Conservation (phyloP, 805 yeast species). For the Saccharomycopsis sp. region DNA sequence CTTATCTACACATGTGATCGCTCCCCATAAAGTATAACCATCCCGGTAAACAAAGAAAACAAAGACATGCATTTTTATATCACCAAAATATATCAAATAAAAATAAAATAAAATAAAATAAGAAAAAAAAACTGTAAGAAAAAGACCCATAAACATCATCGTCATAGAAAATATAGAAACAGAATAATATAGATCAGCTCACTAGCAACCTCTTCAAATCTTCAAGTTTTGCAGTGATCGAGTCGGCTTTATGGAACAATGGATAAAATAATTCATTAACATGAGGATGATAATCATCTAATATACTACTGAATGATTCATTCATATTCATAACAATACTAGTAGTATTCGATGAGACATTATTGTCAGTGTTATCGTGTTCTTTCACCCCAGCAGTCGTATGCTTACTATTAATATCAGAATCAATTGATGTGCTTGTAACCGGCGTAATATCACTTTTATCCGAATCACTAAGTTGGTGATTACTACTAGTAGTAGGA, state of each 20-base stretch:
- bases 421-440: background rate
- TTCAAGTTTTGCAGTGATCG: constrained; percentile 15
- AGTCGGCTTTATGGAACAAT: constrained; percentile 18
- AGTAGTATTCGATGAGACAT: background rate
- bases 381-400: background rate
- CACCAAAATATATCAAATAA: no score
- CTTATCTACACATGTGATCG: no score
- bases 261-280: constrained; percentile 16
- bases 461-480: background rate
- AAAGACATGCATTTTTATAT: no score
- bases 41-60: no score
- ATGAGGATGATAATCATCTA: constrained; percentile 20
- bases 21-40: no score
- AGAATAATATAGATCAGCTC: no score
- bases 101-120: no score
- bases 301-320: constrained; percentile 15
- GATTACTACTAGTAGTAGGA: no score
- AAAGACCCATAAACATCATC: no score
- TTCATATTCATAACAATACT: constrained; percentile 1
- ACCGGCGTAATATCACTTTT: background rate
- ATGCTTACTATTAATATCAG: background rate
- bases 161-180: no score
- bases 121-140: no score
- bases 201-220: constrained; percentile 15
- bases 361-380: background rate